Conservation (phyloP, 495 filamentous ascomycete genomes). For the Aspergillus conjunctus region DNA sequence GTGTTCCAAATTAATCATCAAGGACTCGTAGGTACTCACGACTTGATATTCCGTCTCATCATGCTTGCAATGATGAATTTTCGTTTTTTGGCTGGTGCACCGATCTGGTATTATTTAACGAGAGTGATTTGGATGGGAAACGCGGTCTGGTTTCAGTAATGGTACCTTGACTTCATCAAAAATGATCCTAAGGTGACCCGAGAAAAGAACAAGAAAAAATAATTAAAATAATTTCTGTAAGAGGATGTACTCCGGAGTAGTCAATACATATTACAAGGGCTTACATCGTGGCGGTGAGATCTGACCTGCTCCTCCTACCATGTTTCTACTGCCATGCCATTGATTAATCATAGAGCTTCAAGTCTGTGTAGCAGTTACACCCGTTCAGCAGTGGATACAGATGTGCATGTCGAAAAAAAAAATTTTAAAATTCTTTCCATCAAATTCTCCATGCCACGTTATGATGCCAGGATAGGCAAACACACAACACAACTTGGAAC, state of each 20-base stretch:
- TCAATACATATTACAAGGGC: constrained; percentile 1
- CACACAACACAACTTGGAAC: background rate
- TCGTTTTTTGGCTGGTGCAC: constrained; percentile 8
- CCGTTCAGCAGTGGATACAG: background rate
- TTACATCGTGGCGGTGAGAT: constrained; percentile 27
- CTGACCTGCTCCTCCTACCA: background rate
- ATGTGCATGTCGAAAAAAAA: too few relatives aligned
- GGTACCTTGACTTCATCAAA: background rate
- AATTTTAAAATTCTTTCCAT: constrained; percentile 14
- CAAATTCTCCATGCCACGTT: constrained; percentile 24
- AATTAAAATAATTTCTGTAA: background rate
- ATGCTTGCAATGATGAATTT: constrained; percentile 11
- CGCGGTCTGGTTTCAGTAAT: background rate
- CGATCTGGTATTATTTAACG: background rate
- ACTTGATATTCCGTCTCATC: background rate
- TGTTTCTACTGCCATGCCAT: too few relatives aligned
- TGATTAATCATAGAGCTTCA: background rate
- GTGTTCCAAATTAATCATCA: constrained; percentile 1
- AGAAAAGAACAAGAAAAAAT: background rate
- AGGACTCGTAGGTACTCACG: too few relatives aligned
- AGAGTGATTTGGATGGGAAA: background rate
- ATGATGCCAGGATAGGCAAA: constrained; percentile 3
- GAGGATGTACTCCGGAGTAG: too few relatives aligned
- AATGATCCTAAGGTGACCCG: background rate
- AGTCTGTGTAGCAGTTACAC: constrained; percentile 4